Evolutionary conservation across 2,329 filamentous ascomycete species (phyloP), one percentile per base, ranked within the genome.

Genomic region (Talaromyces sp.): DNA sequence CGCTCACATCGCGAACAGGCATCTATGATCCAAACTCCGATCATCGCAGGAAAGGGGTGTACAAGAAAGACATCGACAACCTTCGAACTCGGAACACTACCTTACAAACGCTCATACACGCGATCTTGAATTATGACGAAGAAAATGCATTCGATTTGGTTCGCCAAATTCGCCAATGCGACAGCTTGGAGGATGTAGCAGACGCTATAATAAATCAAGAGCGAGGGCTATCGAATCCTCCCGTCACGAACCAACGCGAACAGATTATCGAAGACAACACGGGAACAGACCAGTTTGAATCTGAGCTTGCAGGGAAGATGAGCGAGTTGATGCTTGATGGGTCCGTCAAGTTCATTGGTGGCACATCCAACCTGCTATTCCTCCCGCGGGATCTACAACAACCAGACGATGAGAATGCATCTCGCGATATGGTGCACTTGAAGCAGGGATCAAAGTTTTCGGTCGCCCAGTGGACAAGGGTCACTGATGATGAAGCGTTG

Each of bases 11-110:
- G 27, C 67, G 72, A 27, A 88, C 91, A 80, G 97, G 95, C 77
- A 85, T 97, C 69, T 98, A 98, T 82, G 94, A 98, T 74, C 94
- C 93, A 3, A 96, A 93, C 74, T 97, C 93, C 66, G 95, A 99
- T 77, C 93, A 97, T 77, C 90, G 95, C 59, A 89, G 95, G 60
- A 98, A 98, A 77, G 95, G 95, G 67, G 95, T 98, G 58, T 98
- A 98, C 78, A 93, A 94, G 73, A 93, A 97, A 78, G 95, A 97
- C 77, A 87, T 90, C 27, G 93, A 97, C 77, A 92, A 87, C 73
- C 85, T 94, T 76, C 96, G 96, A 80, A 93, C 93, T 25, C 88
- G 88, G 68, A 92, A 89, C 73, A 91, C 92, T 41, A 98, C 94
- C 1, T 82, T 98, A 63, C 92, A 97, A 75, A 93, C 93, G n/a